Base-by-base conservation (phyloP, 1,139 yeast genomes). In the Debaryomycetaceae sp. region DNA sequence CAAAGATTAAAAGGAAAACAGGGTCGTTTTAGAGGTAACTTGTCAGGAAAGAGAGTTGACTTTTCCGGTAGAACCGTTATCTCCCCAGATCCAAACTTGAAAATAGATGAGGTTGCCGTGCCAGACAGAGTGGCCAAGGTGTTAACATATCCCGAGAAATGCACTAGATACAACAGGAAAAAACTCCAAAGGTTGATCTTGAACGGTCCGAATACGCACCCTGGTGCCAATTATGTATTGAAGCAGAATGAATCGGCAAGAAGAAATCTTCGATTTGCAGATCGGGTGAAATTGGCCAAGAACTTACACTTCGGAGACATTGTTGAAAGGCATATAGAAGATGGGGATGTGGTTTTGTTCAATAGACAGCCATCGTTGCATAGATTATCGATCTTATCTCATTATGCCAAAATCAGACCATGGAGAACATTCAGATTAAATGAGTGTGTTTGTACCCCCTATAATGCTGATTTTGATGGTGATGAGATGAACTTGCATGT, bases 401-500 rank as follows among this genome's bases (percentile, higher is more conserved):
- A 94, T 70, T 89, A 84, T 61, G 99, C 97, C 35, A 91, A 88
- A 57, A 83, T 94, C 53, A 78, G 96, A 53, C 98, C 98, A 1
- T 94, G 98, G 98, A 78, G 98, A 70, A 94, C 99, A 1, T 87
- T 94, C 69, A 75, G 99, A 51, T 76, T 94, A 53, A 94, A 94
- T 58, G 99, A 94, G 65, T 94, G 99, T 84, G 98, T 92, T 13
- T 94, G 99, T 72, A 92, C 98, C 0, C 98, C 98, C 1, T 94
- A 92, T 67, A 94, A 94, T 63, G 99, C 99, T 33, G 99, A 94
- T 78, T 94, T 94, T 59, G 99, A 94, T 65, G 99, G 99, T 63
- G 99, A 94, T 66, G 99, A 94, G 66, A 94, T 94, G 99, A 94
- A 94, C 63, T 73, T 94, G 59, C 99, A 94, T 59, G 98, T 94